Conservation (phyloP, 2,329 filamentous ascomycete species). For the Fusarium camptoceras region DNA sequence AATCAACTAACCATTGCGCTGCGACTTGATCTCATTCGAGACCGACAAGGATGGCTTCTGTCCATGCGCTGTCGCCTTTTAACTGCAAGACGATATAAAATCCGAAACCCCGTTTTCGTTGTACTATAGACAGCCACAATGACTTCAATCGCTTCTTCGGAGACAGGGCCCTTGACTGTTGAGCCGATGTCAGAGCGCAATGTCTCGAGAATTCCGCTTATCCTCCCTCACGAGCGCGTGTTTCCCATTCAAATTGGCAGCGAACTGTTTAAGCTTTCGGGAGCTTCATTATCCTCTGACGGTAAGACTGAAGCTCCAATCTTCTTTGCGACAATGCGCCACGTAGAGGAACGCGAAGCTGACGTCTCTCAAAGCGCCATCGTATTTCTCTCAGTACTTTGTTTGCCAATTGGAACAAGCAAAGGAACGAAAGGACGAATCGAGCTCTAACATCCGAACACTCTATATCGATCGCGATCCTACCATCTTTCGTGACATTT, state of each 20-base stretch:
- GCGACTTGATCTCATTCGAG: constrained; percentile 10
- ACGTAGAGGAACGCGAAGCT: constrained; percentile 6
- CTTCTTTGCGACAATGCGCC: constrained; percentile 15
- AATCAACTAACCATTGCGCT: neutral
- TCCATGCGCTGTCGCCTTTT: constrained; percentile 15
- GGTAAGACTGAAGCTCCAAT: constrained; percentile 58
- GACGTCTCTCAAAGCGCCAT: constrained; percentile 73
- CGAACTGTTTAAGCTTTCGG: constrained; percentile 78
- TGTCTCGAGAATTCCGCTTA: constrained; percentile 63
- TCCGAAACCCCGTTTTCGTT: neutral
- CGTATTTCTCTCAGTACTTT: constrained; percentile 97
- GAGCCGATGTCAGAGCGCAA: constrained; percentile 48
- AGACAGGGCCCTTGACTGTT: constrained; percentile 40
- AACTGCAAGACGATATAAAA: constrained; percentile 4
- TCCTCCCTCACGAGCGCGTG: constrained; percentile 77
- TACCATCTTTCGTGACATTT: constrained; percentile 87
- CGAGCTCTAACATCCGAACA: constrained; percentile 71
- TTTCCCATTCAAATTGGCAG: constrained; percentile 81
- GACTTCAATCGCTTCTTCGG: constrained; percentile 46
- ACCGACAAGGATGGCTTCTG: constrained; percentile 32
- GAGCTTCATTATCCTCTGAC: constrained; percentile 78
- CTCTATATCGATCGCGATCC: constrained; percentile 97
- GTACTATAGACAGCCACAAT: neutral
- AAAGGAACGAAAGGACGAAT: constrained; percentile 68
- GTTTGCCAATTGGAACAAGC: constrained; percentile 79